Conservation (phyloP, 2,329 filamentous ascomycete genomes). For the Fusarium solani-melongenae region DNA sequence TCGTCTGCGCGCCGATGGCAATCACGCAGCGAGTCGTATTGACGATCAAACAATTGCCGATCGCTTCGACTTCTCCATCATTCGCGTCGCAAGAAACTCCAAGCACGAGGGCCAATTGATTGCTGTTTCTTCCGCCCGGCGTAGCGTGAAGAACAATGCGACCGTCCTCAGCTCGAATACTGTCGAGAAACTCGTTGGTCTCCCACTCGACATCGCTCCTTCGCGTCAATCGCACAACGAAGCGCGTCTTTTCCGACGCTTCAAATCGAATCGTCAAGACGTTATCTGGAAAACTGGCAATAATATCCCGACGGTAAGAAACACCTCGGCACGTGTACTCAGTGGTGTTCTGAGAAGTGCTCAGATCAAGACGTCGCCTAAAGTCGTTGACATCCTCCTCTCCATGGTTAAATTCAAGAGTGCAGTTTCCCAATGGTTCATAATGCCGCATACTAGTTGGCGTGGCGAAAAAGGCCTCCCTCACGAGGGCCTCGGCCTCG, state of each 20-base stretch:
- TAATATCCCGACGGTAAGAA: conserved; percentile 48
- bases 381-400: conserved; percentile 46
- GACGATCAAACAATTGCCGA: conserved; percentile 33
- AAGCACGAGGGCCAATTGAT: conserved; percentile 27
- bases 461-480: conserved; percentile 39
- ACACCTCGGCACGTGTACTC: conserved; percentile 50
- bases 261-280: conserved; percentile 45
- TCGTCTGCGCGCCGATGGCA: conserved; percentile 37
- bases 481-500: conserved; percentile 38
- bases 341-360: conserved; percentile 49
- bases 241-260: conserved; percentile 33
- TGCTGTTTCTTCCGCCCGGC: conserved; percentile 36
- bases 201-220: conserved; percentile 37
- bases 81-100: conserved; percentile 7
- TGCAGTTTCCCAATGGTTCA: conserved; percentile 48
- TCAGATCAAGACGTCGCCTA: conserved; percentile 53
- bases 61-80: conserved; percentile 11
- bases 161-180: conserved; percentile 27
- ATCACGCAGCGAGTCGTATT: conserved; percentile 21
- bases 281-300: conserved; percentile 56
- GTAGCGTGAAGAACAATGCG: conserved; percentile 35
- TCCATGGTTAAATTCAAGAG: conserved; percentile 52
- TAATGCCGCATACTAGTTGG: conserved; percentile 44
- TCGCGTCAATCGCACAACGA: conserved; percentile 41
- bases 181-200: conserved; percentile 42